Evolutionary conservation across 2,329 filamentous ascomycete species (phyloP).

Genomic region (Aspergillus flavus): DNA sequence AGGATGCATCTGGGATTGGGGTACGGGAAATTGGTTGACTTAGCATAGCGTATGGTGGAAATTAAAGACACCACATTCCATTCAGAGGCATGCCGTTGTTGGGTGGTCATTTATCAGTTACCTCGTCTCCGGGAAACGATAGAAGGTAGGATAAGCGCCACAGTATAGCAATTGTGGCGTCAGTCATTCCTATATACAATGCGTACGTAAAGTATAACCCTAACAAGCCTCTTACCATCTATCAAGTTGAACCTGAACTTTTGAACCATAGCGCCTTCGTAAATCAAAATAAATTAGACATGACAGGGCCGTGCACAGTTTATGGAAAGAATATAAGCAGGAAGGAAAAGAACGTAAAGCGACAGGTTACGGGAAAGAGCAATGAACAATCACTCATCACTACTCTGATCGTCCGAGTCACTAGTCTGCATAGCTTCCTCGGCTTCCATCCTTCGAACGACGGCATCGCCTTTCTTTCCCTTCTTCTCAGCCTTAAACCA

Average conservation of each 20-base stretch:
- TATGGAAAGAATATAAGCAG: not conserved
- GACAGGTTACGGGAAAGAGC: not conserved
- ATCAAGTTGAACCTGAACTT: not conserved
- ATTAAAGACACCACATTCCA: not conserved
- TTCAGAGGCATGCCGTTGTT: not conserved
- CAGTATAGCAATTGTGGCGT: too few relatives aligned
- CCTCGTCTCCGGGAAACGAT: not conserved
- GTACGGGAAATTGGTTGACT: not conserved
- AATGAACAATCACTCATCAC: conserved; percentile 26
- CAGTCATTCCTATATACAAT: not conserved
- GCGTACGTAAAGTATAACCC: not conserved
- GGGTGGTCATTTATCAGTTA: not conserved
- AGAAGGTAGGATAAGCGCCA: not conserved
- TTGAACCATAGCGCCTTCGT: conserved; percentile 3
- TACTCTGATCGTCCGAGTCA: conserved; percentile 39
- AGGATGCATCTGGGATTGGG: not conserved
- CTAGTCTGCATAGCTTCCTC: conserved; percentile 38
- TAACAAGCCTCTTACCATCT: not conserved
- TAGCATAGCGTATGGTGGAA: not conserved
- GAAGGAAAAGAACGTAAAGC: not conserved
- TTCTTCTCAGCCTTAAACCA: conserved; percentile 50
- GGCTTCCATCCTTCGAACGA: conserved; percentile 42
- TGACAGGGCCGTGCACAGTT: not conserved
- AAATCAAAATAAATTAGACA: not conserved
- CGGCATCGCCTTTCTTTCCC: conserved; percentile 44